phyloP scores from a whole-genome alignment of 1,284 basidiomycete species.

The Irpex sp. region DNA sequence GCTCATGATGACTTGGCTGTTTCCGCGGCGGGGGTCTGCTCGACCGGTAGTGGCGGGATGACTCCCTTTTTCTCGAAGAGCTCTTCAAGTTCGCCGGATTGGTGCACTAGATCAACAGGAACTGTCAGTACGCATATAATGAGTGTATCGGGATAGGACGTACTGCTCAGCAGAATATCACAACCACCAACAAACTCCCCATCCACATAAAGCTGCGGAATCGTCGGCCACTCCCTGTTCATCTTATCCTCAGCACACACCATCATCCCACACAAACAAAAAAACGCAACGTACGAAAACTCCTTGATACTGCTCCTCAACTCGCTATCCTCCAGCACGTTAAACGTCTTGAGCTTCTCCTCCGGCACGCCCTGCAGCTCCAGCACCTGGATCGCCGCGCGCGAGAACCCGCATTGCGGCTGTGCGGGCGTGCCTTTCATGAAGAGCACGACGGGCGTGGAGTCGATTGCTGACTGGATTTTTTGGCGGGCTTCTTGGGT shows the following conservation, averaged over 20 bases:
- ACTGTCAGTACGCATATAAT: neutral
- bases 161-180: slow-evolving; percentile 91
- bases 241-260: slow-evolving; percentile 31
- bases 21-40: slow-evolving; percentile 14
- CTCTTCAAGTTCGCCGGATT: slow-evolving; percentile 89
- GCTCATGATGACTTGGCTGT: slow-evolving; percentile 13
- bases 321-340: slow-evolving; percentile 87
- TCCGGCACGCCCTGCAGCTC: slow-evolving; percentile 82
- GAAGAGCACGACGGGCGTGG: slow-evolving; percentile 83
- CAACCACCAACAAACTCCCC: slow-evolving; percentile 97
- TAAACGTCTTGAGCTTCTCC: slow-evolving; percentile 84
- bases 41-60: slow-evolving; percentile 38
- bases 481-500: slow-evolving; percentile 40
- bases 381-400: slow-evolving; percentile 89
- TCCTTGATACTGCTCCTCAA: slow-evolving; percentile 88
- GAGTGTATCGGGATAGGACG: slow-evolving; percentile 33
- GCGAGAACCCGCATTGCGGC: slow-evolving; percentile 86
- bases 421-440: slow-evolving; percentile 86
- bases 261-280: neutral
- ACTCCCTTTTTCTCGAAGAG: slow-evolving; percentile 75
- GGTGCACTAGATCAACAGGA: slow-evolving; percentile 70
- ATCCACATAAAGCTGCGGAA: slow-evolving; percentile 93
- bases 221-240: slow-evolving; percentile 92
- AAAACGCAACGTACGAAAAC: slow-evolving; percentile 69
- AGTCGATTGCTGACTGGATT: slow-evolving; percentile 61